These are phyloP conservation scores for Penicillium fimorum DNA, from an alignment of 495 filamentous ascomycete species.

Conservation along the genomic window DNA sequence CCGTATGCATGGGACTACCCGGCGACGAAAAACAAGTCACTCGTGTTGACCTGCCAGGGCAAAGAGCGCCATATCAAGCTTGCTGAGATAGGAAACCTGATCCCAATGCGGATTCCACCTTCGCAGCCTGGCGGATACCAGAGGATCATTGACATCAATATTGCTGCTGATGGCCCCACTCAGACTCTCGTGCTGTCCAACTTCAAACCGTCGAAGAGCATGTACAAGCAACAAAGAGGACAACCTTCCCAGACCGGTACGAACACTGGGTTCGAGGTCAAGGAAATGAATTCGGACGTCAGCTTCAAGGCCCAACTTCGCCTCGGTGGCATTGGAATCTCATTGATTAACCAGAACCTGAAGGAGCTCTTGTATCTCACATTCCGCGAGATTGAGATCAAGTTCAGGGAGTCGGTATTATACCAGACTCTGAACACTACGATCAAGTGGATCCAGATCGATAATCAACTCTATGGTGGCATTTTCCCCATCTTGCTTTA, in stretches of 20 bases:
- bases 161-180: conserved; percentile 89
- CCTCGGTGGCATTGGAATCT: conserved; percentile 88
- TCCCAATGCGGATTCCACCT: conserved; percentile 79
- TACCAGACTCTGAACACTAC: conserved; percentile 87
- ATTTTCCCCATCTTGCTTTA: conserved; percentile 98
- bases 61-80: conserved; percentile 89
- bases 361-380: conserved; percentile 93
- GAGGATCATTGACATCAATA: conserved; percentile 93
- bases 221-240: conserved; percentile 79
- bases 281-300: conserved; percentile 78
- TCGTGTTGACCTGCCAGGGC: conserved; percentile 73
- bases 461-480: conserved; percentile 97
- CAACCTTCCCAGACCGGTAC: conserved; percentile 58
- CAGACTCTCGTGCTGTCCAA: conserved; percentile 94
- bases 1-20: conserved; percentile 99
- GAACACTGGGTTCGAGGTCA: conserved; percentile 81
- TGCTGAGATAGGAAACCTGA: conserved; percentile 91
- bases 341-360: conserved; percentile 86
- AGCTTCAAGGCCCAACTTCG: conserved; percentile 86
- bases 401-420: conserved; percentile 84
- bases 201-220: conserved; percentile 87
- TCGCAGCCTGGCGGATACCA: conserved; percentile 54
- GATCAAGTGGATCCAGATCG: conserved; percentile 98
- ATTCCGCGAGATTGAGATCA: conserved; percentile 86
- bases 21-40: conserved; percentile 90